Evolutionary conservation across 352 stramenopile genomes (phyloP).

Genomic region (Globisporangium barbulae): DNA sequence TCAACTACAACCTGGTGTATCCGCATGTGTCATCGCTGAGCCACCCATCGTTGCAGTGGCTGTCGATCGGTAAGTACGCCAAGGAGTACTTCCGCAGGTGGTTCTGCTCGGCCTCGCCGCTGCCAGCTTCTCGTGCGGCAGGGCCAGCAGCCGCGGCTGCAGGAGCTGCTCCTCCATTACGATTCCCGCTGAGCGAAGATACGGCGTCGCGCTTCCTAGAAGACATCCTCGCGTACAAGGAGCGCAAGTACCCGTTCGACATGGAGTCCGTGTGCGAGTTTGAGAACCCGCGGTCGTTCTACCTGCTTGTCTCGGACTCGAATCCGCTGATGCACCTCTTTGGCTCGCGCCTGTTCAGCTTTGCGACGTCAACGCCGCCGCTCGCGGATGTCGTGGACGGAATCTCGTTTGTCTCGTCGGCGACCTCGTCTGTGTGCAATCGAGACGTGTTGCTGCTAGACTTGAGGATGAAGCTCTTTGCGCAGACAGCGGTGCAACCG

Average conservation of each 20-base stretch:
- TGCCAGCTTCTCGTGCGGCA: conserved; percentile 4
- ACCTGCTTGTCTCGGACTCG: conserved; percentile 72
- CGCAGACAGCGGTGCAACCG: conserved; percentile 29
- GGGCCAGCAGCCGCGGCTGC: background rate
- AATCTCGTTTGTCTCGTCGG: conserved; percentile 56
- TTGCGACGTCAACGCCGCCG: conserved; percentile 50
- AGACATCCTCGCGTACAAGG: conserved; percentile 69
- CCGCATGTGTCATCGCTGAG: conserved; percentile 42
- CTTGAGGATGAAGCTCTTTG: conserved; percentile 46
- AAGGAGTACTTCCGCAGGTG: conserved; percentile 74
- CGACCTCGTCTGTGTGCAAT: conserved; percentile 29
- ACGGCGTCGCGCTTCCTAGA: conserved; percentile 63
- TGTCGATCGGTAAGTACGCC: conserved; percentile 70
- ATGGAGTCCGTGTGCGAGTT: conserved; percentile 69
- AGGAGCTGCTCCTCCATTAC: background rate
- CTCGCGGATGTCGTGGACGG: conserved; percentile 36
- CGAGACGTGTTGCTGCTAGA: conserved; percentile 39
- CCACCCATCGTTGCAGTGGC: conserved; percentile 60
- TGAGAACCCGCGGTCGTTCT: conserved; percentile 71
- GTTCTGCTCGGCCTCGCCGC: conserved; percentile 39
- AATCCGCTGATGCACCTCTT: conserved; percentile 78
- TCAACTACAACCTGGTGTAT: conserved; percentile 71
- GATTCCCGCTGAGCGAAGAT: conserved; percentile 42
- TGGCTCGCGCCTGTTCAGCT: conserved; percentile 66
- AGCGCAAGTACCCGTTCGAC: conserved; percentile 77